A percentile compares a stretch with the other conserved stretches of the same genome.
Conservation (phyloP, 495 filamentous ascomycete genomes). For the Pyronema omphalodes region DNA sequence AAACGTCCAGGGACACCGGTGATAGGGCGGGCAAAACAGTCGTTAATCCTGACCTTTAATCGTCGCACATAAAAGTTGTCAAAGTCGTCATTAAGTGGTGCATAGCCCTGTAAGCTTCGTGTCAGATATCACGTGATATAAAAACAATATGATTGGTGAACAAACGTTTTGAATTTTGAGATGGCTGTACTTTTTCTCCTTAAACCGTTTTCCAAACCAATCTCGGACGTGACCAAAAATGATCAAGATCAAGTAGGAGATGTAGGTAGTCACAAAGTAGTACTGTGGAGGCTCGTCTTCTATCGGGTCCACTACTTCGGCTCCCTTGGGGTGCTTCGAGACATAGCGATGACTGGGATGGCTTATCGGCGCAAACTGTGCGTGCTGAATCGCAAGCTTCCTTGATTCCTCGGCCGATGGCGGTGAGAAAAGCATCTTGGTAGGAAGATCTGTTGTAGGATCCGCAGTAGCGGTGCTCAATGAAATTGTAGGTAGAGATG, state of each 20-base stretch:
- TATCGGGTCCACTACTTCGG: conserved; percentile 58
- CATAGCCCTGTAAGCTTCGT: conserved; percentile 43
- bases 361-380: conserved; percentile 79
- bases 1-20: conserved; percentile 87
- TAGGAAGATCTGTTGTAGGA: conserved; percentile 29
- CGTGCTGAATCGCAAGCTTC: conserved; percentile 55
- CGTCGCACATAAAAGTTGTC: conserved; percentile 95
- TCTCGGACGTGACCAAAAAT: conserved; percentile 87
- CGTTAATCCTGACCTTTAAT: conserved; percentile 83
- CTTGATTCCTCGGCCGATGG: conserved; percentile 71
- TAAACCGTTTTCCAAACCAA: conserved; percentile 94
- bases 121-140: not conserved
- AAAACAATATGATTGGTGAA: not conserved
- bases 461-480: conserved; percentile 75
- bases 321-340: conserved; percentile 56
- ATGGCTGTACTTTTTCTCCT: conserved; percentile 62
- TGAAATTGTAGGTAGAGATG: conserved; percentile 80
- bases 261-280: conserved; percentile 88
- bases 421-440: conserved; percentile 56
- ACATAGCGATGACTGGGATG: conserved; percentile 66
- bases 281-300: conserved; percentile 96
- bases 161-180: conserved; percentile 49
- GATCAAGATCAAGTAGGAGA: conserved; percentile 91
- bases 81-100: conserved; percentile 93
- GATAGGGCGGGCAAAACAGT: conserved; percentile 81